Evolutionary conservation across 1,139 yeast genomes (phyloP), one percentile per base, ranked within the genome.

Genomic region (Chernovozyma sophiae-reginae): DNA sequence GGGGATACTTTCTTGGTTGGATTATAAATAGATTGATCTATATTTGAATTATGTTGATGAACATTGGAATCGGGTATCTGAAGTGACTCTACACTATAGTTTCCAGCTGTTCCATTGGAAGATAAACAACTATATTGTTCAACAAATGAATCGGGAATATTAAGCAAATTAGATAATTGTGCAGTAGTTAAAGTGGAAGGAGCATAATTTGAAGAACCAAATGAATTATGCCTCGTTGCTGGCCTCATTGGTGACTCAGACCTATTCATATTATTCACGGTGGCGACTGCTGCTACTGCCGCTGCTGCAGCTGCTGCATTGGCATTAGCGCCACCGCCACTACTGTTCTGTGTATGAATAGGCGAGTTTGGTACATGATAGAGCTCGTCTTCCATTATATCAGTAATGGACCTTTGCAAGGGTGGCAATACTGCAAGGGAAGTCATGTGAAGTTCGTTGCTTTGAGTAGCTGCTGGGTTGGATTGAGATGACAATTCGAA

Each of bases 311-410:
- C 34, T 14, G 25, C 16, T 13, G 26, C 27, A 23, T 14, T 22
- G 13, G 35, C 35, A 18, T n/a, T 25, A 24, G 23, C 23, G 25
- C 29, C 29, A n/a, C 26, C 33, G 13, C 29, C 6, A 26, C 29
- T 12, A 12, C 12, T 16, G 13, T 15, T 28, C 19, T 28, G 31
- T 15, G 15, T 13, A 15, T 28, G 31, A 15, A 28, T 28, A 11
- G 31, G 31, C 5, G 31, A 28, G 30, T 54, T 53, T 6, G 73
- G 73, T 40, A 74, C 58, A 49, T 72, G 79, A 45, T 74, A 75
- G 39, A 81, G 59, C 51, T 81, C 87, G 45, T 81, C 89, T 43
- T 79, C 86, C 65, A 77, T 67, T 30, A 77, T 72, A 46, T 77
- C 84, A 25, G 79, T 74, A 42, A 76, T 55, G 15, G 82, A 67